Conservation (phyloP, 441 rosid species). For the Viola pubescens region DNA sequence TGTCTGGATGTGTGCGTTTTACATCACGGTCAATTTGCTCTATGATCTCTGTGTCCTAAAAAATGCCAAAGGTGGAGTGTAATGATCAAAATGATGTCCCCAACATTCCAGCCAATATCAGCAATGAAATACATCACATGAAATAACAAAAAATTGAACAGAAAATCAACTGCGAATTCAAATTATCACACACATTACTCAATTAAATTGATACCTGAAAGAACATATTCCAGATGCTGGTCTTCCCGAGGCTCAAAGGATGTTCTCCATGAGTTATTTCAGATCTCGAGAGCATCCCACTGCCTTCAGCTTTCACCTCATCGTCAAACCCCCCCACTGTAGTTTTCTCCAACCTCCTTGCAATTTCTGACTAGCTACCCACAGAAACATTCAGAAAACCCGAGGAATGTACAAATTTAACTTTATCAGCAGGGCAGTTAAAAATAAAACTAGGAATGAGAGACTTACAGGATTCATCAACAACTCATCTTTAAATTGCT, state of each 20-base stretch:
- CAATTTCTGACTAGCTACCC: conserved; percentile 97
- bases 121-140: background rate
- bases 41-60: conserved; percentile 76
- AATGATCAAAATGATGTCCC: conserved; percentile 3
- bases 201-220: conserved; percentile 60
- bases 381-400: conserved; percentile 56
- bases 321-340: conserved; percentile 31
- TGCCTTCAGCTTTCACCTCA: conserved; percentile 41
- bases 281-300: conserved; percentile 67
- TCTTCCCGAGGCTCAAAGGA: conserved; percentile 87
- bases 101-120: background rate
- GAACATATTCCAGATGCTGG: conserved; percentile 85
- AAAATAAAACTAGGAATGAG: conserved; percentile 3
- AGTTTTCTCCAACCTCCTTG: conserved; percentile 82
- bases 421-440: too few species aligned
- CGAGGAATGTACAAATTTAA: conserved; percentile 14
- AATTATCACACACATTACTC: conserved; percentile 4
- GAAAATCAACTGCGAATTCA: conserved; percentile 1
- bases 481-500: conserved; percentile 79
- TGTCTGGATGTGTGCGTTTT: conserved; percentile 92
- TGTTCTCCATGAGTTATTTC: conserved; percentile 81
- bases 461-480: conserved; percentile 88
- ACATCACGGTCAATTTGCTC: conserved; percentile 97
- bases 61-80: conserved; percentile 14
- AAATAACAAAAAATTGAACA: background rate